A percentile compares a stretch with the other conserved stretches of the same genome.
phyloP scores from a whole-genome alignment of 768 basidiomycete genomes.

The Leucogyrophana mollusca region DNA sequence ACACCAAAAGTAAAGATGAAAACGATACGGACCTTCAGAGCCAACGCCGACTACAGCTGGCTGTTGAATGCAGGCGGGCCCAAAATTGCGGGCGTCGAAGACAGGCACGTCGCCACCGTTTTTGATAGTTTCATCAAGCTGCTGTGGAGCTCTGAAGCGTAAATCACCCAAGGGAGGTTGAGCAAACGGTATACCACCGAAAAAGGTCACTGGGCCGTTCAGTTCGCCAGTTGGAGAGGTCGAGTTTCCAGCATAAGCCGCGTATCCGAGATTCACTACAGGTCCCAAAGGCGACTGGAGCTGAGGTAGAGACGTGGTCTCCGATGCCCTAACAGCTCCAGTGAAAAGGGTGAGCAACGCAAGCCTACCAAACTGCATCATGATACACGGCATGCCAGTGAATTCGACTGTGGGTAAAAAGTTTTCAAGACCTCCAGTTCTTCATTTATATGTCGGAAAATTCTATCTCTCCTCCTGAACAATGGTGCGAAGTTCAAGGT shows the following conservation, averaged over 20 bases:
- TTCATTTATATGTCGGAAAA: too few species aligned
- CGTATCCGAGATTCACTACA: constrained; percentile 41
- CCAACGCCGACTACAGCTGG: constrained; percentile 47
- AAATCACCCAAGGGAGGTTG: constrained; percentile 50
- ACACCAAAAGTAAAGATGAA: background rate
- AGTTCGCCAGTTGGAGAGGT: constrained; percentile 35
- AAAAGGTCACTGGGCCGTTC: constrained; percentile 40
- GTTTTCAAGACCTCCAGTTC: too few species aligned
- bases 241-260: constrained; percentile 38
- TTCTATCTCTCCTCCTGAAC: too few species aligned
- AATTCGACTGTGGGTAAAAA: too few species aligned
- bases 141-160: constrained; percentile 40
- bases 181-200: constrained; percentile 52
- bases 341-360: too few species aligned
- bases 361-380: too few species aligned
- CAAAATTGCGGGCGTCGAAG: constrained; percentile 44
- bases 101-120: constrained; percentile 19
- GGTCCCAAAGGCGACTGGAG: constrained; percentile 20
- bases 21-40: constrained; percentile 34
- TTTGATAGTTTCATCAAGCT: constrained; percentile 31
- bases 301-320: background rate
- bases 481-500: too few species aligned
- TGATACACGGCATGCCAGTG: too few species aligned
- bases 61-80: constrained; percentile 43
- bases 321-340: too few species aligned